Evolutionary conservation across 2,329 filamentous ascomycete species (phyloP), one percentile per base, ranked within the genome.

Genomic region (Cordyceps javanica): DNA sequence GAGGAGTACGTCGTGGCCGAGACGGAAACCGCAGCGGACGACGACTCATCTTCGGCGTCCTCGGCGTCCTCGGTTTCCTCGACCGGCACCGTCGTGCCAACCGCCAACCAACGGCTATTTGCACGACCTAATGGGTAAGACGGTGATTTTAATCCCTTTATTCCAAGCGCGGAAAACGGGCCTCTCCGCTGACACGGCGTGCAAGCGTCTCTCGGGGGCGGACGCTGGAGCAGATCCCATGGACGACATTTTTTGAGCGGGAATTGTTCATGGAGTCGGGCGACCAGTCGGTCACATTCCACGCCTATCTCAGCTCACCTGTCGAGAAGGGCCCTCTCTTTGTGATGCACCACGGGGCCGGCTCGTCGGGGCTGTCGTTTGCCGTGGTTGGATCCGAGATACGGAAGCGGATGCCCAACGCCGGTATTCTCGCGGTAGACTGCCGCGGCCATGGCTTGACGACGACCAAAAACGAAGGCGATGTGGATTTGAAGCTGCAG

Each of bases 311-410:
- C 44, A 96, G 86, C 21, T 91, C 91, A 1, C 92, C 93, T 9
- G 80, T 81, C 42, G 85, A 81, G 38, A 81, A 82, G 60, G 90
- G 88, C 0, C 91, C 93, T 0, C 77, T 99, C 5, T 92, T 99
- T 71, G 88, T 97, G 60, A 90, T 89, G 73, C 94, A 99, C 69
- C 94, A 99, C 73, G 94, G 94, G 39, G 94, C 90, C 41, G 94
- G 94, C 16, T 96, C 92, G 4, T 96, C 92, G 0, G 95, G 89
- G 7, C 82, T 97, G 59, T 96, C 91, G 2, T 99, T 97, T 73
- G 92, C 92, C 5, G 79, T 90, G 4, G 85, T 96, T 60, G 85
- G 87, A 2, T 80, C 83, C 45, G 89, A 95, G 69, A 85, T 97
- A 60, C 82, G 87, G 55, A 90, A 88, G 69, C 79, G 83, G 7